Evolutionary conservation across 108 stramenopile genomes (phyloP), one percentile per base, ranked within the genome.

Genomic region (Skeletonema grethae): DNA sequence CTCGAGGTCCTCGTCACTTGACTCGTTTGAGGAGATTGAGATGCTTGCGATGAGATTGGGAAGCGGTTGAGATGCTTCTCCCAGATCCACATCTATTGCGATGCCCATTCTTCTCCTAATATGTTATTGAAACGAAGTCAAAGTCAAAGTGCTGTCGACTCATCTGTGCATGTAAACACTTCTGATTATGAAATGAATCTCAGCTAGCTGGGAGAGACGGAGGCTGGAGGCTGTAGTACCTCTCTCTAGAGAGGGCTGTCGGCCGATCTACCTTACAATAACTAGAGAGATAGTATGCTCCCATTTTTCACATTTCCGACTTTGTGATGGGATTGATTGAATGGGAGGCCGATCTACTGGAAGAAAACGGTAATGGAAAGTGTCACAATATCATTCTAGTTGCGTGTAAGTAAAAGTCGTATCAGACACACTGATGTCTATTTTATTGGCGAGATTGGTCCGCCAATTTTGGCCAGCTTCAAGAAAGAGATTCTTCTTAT

Each of bases 1-100:
- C 8, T 53, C 50, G 50, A 53, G 22, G 22, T 53, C 50, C 24
- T 53, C 50, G 20, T 53, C 50, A 53, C 50, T 53, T 53, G 50
- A 0, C 50, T 53, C 20, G n/a, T 4, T 53, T 53, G 50, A 53
- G 16, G 50, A 53, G 22, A 53, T 7, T 24, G 50, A 22, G 22
- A 15, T 53, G 22, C 50, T 24, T n/a, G 50, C 7, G 2, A 11
- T 11, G 9, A 53, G 50, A 20, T 24, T 7, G 0, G 22, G 50
- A 22, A 22, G 50, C 7, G 50, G 50, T 9, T 9, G 18, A 22
- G 50, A 53, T 24, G 5, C 50, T 22, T 53, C 50, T 53, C 22
- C 50, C 8, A 53, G 8, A 22, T 22, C 18, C 8, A 24, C 8
- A 22, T 22, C 18, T 5, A 53, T 53, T 53, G 50, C 5, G 50